These are phyloP conservation scores for Ustilago nuda DNA, from an alignment of 1,284 basidiomycete species.

Conservation along the genomic window DNA sequence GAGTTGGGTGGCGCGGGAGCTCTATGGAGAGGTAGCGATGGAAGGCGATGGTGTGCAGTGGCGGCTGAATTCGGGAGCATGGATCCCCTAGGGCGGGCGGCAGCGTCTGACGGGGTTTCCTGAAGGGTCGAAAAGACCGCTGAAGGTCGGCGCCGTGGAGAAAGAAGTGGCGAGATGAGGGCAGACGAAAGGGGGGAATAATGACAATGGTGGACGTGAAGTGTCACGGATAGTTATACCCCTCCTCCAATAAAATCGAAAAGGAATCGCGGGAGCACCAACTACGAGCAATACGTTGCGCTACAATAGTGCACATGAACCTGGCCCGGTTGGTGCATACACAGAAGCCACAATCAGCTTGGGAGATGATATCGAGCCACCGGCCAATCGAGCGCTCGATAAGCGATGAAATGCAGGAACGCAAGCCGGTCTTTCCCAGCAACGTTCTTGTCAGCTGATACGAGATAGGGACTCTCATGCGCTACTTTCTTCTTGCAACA, in stretches of 20 bases:
- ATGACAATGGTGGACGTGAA: neutral
- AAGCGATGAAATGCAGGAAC: conserved; percentile 7
- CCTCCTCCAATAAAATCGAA: neutral
- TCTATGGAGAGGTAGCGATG: neutral
- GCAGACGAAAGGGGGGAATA: neutral
- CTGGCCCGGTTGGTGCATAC: neutral
- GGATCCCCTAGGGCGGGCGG: neutral
- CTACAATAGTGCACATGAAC: neutral
- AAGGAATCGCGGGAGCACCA: neutral
- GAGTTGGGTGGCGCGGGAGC: neutral
- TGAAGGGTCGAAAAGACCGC: neutral
- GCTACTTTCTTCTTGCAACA: neutral
- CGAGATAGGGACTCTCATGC: conserved; percentile 1
- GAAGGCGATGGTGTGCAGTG: neutral
- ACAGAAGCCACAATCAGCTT: neutral
- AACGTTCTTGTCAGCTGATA: neutral
- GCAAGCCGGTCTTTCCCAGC: neutral
- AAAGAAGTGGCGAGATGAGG: neutral
- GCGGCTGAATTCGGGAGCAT: neutral
- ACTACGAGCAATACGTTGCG: neutral
- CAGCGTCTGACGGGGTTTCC: neutral
- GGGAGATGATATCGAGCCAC: neutral
- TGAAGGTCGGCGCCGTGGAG: neutral
- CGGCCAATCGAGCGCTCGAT: conserved; percentile 1
- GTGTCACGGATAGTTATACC: neutral